These are phyloP conservation scores for Microbotryum scabiosae DNA, from an alignment of 1,284 basidiomycete species.

Conservation along the genomic window DNA sequence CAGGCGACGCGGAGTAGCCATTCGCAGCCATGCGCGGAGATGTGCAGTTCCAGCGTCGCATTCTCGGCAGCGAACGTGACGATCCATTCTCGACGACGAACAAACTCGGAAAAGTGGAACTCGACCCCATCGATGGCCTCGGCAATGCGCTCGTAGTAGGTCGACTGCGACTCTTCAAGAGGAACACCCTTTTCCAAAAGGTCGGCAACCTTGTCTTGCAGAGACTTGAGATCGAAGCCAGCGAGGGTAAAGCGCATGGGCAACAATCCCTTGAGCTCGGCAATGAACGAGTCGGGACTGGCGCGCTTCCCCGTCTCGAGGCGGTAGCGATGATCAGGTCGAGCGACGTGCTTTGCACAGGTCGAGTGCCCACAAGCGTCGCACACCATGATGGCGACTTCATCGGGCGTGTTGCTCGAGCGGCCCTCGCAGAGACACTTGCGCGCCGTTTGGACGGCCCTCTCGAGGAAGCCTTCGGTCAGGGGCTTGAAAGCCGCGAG, in stretches of 20 bases:
- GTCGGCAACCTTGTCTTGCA: constrained; percentile 3
- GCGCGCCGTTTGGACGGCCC: constrained; percentile 63
- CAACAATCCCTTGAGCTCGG: constrained; percentile 64
- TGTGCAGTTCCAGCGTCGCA: constrained; percentile 64
- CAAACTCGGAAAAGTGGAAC: constrained; percentile 73
- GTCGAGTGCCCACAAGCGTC: constrained; percentile 66
- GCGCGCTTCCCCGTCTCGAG: constrained; percentile 45
- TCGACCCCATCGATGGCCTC: constrained; percentile 52
- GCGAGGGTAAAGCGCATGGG: constrained; percentile 74
- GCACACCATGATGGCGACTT: constrained; percentile 55
- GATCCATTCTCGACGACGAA: constrained; percentile 80
- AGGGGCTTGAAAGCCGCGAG: constrained; percentile 51
- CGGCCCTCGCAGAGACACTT: constrained; percentile 85
- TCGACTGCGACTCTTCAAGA: neutral
- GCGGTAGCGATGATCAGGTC: constrained; percentile 72
- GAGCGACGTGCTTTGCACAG: constrained; percentile 77
- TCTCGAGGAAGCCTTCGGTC: constrained; percentile 53
- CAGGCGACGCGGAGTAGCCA: constrained; percentile 68
- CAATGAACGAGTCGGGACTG: constrained; percentile 62
- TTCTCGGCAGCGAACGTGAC: constrained; percentile 65
- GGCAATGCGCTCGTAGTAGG: constrained; percentile 33
- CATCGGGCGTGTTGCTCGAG: constrained; percentile 61
- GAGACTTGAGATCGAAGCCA: constrained; percentile 42
- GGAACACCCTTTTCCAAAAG: constrained; percentile 6
- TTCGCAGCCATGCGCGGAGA: constrained; percentile 68